Evolutionary conservation across 495 filamentous ascomycete species (phyloP).

Genomic region (Penicillium angulare): DNA sequence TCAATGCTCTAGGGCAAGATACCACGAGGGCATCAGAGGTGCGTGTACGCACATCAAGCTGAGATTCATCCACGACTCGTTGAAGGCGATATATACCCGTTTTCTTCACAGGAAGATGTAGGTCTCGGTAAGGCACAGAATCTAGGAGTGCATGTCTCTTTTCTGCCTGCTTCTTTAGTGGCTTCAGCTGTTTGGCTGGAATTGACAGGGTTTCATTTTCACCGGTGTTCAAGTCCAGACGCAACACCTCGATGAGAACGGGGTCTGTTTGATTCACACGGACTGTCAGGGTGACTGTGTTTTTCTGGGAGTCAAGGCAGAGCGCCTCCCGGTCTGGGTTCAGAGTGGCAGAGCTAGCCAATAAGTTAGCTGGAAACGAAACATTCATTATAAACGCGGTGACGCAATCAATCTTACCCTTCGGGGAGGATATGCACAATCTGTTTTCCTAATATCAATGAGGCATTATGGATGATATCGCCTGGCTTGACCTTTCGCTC

Average conservation of each 20-base stretch:
- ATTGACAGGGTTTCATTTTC: constrained; percentile 76
- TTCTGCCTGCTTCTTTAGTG: constrained; percentile 59
- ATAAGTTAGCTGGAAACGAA: not conserved
- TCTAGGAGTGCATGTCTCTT: constrained; percentile 49
- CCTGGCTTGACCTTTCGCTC: constrained; percentile 85
- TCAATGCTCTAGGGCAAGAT: constrained; percentile 71
- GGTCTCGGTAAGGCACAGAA: constrained; percentile 49
- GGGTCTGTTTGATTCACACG: constrained; percentile 90
- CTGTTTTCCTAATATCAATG: constrained; percentile 90
- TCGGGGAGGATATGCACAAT: constrained; percentile 96
- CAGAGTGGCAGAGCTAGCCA: constrained; percentile 73
- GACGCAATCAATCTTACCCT: constrained; percentile 61
- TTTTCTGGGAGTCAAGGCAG: constrained; percentile 67
- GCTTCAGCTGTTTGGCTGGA: constrained; percentile 65
- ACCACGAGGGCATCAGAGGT: constrained; percentile 77
- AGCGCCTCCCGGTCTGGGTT: constrained; percentile 76
- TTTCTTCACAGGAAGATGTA: constrained; percentile 70
- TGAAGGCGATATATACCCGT: constrained; percentile 81
- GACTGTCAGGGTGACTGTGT: constrained; percentile 70
- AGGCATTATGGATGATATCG: constrained; percentile 82
- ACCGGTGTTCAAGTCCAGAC: constrained; percentile 78
- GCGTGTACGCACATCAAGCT: constrained; percentile 80
- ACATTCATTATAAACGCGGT: not conserved
- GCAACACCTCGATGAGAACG: constrained; percentile 77
- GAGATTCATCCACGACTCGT: constrained; percentile 85